Evolutionary conservation across 73 alveolate species (phyloP).

Genomic region (Uronychia setigera): DNA sequence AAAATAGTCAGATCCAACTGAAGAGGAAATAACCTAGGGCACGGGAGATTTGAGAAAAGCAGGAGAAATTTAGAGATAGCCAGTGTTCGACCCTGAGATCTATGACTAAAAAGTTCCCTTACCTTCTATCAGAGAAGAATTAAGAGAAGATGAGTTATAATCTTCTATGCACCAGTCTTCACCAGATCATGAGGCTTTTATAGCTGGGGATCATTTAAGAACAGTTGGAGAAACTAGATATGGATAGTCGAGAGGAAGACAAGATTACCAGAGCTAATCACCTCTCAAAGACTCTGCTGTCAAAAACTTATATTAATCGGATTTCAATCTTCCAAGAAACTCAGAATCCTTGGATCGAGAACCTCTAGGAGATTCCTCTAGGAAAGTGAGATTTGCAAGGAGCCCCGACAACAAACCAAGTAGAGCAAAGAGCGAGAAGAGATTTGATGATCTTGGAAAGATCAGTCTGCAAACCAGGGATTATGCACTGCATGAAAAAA

Average conservation of each 20-base stretch:
- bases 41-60: background rate
- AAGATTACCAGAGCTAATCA: too few relatives aligned
- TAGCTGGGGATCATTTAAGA: background rate
- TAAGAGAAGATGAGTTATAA: background rate
- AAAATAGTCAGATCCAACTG: constrained; percentile 23
- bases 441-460: constrained; percentile 24
- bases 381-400: background rate
- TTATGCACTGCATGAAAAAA: constrained; percentile 27
- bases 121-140: background rate
- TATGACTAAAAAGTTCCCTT: background rate
- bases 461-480: constrained; percentile 34
- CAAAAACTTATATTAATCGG: too few relatives aligned
- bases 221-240: background rate
- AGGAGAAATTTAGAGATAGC: background rate
- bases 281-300: too few relatives aligned
- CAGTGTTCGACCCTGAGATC: background rate
- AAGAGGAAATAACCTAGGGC: constrained; percentile 33
- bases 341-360: background rate
- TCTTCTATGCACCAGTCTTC: background rate
- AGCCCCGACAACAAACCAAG: background rate
- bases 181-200: background rate
- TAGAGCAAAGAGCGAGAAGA: background rate
- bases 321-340: too few relatives aligned
- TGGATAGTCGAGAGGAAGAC: background rate
- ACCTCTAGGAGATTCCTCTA: background rate